Evolutionary conservation across 2,329 filamentous ascomycete genomes (phyloP).

Genomic region (Eutypa lata): DNA sequence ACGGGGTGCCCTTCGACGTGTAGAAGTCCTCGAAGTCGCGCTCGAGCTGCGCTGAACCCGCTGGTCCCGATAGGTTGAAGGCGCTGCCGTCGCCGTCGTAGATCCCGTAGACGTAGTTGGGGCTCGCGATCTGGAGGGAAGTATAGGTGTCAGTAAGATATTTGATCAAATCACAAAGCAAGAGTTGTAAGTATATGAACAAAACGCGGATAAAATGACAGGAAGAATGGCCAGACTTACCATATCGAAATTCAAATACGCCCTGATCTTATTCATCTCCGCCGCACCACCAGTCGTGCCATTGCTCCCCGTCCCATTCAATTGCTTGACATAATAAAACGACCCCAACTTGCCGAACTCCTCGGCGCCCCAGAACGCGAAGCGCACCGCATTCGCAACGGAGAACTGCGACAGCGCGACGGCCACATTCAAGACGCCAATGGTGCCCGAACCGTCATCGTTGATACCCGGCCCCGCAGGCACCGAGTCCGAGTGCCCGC

Average conservation of each 20-base stretch:
- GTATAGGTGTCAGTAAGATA: too few species aligned
- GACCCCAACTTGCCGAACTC: slow-evolving; percentile 62
- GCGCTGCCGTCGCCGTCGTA: slow-evolving; percentile 54
- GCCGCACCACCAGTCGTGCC: slow-evolving; percentile 36
- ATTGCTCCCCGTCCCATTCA: slow-evolving; percentile 13
- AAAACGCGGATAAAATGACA: not conserved
- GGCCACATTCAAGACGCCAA: slow-evolving; percentile 57
- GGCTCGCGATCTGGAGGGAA: slow-evolving; percentile 33
- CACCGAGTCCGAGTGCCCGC: slow-evolving; percentile 61
- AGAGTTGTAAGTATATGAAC: too few species aligned
- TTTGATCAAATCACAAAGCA: too few species aligned
- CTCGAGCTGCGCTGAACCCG: slow-evolving; percentile 54
- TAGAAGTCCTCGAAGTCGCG: slow-evolving; percentile 50
- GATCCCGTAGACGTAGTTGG: slow-evolving; percentile 49
- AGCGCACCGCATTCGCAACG: slow-evolving; percentile 59
- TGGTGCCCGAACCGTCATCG: slow-evolving; percentile 60
- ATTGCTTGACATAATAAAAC: slow-evolving; percentile 46
- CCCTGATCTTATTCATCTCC: slow-evolving; percentile 53
- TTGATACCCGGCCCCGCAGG: slow-evolving; percentile 62
- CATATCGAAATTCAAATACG: slow-evolving; percentile 65
- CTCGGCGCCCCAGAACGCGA: slow-evolving; percentile 63
- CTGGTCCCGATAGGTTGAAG: slow-evolving; percentile 51
- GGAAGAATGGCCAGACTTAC: slow-evolving; percentile 31
- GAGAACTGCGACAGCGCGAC: slow-evolving; percentile 54
- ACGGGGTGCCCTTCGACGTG: slow-evolving; percentile 40